Percentiles rank a stretch among this genome's conserved stretches.
These are phyloP conservation scores for Cladorrhinum samala DNA, from an alignment of 495 filamentous ascomycete species.

Conservation along the genomic window DNA sequence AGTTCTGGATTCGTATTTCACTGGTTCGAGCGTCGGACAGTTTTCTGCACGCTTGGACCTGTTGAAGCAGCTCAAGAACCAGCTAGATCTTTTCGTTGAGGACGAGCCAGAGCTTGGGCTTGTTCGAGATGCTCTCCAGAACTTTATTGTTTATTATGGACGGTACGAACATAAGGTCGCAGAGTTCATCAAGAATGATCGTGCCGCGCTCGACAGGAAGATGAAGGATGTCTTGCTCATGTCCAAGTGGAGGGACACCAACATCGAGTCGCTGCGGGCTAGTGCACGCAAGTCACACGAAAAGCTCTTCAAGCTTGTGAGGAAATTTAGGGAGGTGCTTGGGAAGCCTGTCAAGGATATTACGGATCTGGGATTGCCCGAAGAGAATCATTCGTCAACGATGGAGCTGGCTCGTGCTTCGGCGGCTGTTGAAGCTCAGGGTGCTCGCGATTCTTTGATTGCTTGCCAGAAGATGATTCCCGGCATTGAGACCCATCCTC, in stretches of 20 bases:
- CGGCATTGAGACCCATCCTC: conserved; percentile 48
- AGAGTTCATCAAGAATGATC: conserved; percentile 56
- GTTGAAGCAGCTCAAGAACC: conserved; percentile 61
- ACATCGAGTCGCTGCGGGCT: conserved; percentile 78
- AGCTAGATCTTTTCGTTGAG: conserved; percentile 50
- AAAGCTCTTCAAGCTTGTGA: conserved; percentile 84
- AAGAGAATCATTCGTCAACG: conserved; percentile 25
- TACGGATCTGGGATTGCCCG: conserved; percentile 60
- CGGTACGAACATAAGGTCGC: conserved; percentile 60
- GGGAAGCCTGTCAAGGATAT: conserved; percentile 62
- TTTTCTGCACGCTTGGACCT: conserved; percentile 65
- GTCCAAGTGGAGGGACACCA: conserved; percentile 95
- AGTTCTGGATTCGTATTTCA: conserved; percentile 70
- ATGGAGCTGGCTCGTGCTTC: background rate
- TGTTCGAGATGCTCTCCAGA: conserved; percentile 57
- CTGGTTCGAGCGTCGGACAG: conserved; percentile 70
- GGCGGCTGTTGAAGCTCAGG: conserved; percentile 25
- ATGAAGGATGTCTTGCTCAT: conserved; percentile 83
- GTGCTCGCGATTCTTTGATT: conserved; percentile 40
- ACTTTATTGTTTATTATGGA: conserved; percentile 67
- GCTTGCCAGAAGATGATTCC: conserved; percentile 48
- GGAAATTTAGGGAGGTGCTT: conserved; percentile 75
- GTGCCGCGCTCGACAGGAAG: conserved; percentile 67
- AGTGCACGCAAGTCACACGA: conserved; percentile 85
- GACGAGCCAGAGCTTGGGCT: conserved; percentile 49